Percentiles rank a stretch among this genome's conserved stretches.
phyloP scores from a whole-genome alignment of 2,329 filamentous ascomycete genomes.

The Fusarium sp. region DNA sequence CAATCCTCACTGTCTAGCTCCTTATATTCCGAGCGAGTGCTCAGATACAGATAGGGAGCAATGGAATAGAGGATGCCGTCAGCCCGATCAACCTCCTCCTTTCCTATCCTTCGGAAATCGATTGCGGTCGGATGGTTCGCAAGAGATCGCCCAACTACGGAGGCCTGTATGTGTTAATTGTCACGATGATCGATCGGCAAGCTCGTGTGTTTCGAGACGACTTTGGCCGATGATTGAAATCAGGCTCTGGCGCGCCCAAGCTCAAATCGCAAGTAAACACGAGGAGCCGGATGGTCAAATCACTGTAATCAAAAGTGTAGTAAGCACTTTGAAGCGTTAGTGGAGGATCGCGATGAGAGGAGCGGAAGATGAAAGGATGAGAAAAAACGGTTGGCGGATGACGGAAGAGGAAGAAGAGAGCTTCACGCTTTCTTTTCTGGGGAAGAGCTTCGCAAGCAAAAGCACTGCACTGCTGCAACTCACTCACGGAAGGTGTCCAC shows the following conservation, averaged over 20 bases:
- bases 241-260: constrained; percentile 19
- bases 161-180: background rate
- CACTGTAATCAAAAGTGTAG: constrained; percentile 1
- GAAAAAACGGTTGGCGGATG: constrained; percentile 5
- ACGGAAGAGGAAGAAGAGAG: constrained; percentile 26
- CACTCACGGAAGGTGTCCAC: constrained; percentile 36
- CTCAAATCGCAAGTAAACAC: constrained; percentile 16
- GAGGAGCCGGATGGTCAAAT: constrained; percentile 1
- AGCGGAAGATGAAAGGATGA: background rate
- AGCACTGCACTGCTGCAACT: constrained; percentile 16
- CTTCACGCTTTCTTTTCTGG: constrained; percentile 38
- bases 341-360: background rate
- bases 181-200: background rate
- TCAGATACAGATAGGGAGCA: constrained; percentile 41
- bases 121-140: constrained; percentile 26
- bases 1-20: constrained; percentile 50
- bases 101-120: constrained; percentile 34
- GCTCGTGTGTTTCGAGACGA: constrained; percentile 8
- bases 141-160: constrained; percentile 8
- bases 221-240: constrained; percentile 10
- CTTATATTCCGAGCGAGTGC: constrained; percentile 33
- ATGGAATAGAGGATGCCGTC: constrained; percentile 37
- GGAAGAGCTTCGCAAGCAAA: constrained; percentile 46
- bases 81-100: constrained; percentile 41
- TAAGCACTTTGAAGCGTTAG: background rate